A percentile compares a stretch with the other conserved stretches of the same genome.
Conservation (phyloP, 805 yeast species). For the Teunomyces aglyptinius region DNA sequence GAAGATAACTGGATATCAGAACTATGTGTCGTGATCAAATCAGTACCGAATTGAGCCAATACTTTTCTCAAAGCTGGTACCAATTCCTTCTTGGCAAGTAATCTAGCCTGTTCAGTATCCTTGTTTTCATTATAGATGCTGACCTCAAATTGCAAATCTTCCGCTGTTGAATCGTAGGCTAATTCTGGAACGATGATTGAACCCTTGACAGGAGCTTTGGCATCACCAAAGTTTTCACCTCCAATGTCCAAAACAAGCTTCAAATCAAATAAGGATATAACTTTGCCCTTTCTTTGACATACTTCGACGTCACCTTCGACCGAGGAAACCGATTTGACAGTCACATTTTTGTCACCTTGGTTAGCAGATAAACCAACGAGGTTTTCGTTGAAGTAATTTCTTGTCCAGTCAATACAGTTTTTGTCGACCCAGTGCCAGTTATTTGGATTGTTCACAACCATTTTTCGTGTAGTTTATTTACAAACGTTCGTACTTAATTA, state of each 20-base stretch:
- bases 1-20: slow-evolving; percentile 79
- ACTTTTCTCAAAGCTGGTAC: slow-evolving; percentile 67
- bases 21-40: slow-evolving; percentile 72
- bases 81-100: slow-evolving; percentile 46
- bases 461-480: slow-evolving; percentile 21
- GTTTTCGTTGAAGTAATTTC: slow-evolving; percentile 64
- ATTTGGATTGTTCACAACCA: slow-evolving; percentile 96
- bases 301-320: slow-evolving; percentile 97
- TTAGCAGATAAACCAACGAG: slow-evolving; percentile 49
- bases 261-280: slow-evolving; percentile 86
- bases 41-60: slow-evolving; percentile 69
- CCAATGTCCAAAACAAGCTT: slow-evolving; percentile 58
- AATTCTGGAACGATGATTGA: slow-evolving; percentile 84
- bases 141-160: slow-evolving; percentile 83
- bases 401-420: slow-evolving; percentile 92
- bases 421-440: slow-evolving; percentile 99
- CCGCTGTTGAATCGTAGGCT: slow-evolving; percentile 85
- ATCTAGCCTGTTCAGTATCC: slow-evolving; percentile 51
- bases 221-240: slow-evolving; percentile 43
- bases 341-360: slow-evolving; percentile 30
- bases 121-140: slow-evolving; percentile 57
- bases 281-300: slow-evolving; percentile 94
- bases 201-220: slow-evolving; percentile 56
- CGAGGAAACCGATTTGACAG: slow-evolving; percentile 44
- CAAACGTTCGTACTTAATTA: background rate